Conservation (phyloP, 495 filamentous ascomycete genomes). For the Glarea lozoyensis region DNA sequence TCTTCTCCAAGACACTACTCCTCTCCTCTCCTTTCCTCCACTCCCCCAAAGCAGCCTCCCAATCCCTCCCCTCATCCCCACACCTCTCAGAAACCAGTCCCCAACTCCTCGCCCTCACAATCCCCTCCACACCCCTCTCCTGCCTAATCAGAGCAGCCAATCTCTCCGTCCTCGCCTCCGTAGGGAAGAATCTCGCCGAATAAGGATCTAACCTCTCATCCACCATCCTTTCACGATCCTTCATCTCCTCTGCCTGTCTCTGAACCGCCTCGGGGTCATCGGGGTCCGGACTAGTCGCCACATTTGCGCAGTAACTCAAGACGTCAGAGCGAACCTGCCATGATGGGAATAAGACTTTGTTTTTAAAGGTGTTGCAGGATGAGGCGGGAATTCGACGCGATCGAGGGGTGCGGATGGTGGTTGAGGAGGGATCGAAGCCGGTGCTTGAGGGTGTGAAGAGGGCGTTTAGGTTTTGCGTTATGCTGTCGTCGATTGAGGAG, state of each 20-base stretch:
- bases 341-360: conserved; percentile 73
- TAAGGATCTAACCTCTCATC: conserved; percentile 93
- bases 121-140: conserved; percentile 79
- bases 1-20: background rate
- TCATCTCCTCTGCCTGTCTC: conserved; percentile 59
- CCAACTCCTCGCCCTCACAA: conserved; percentile 80
- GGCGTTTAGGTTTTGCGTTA: conserved; percentile 88
- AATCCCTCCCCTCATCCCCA: conserved; percentile 38
- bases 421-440: conserved; percentile 77
- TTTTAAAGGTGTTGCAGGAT: conserved; percentile 63
- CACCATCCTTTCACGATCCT: conserved; percentile 65
- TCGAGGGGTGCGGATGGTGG: conserved; percentile 37
- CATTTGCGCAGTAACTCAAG: conserved; percentile 79
- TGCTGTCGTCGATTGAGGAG: conserved; percentile 81
- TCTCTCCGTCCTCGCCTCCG: conserved; percentile 75
- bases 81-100: conserved; percentile 72
- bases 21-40: conserved; percentile 46
- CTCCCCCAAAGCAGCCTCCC: conserved; percentile 40
- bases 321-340: conserved; percentile 85
- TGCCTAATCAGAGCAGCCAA: conserved; percentile 70
- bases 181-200: conserved; percentile 72
- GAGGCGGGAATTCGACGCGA: conserved; percentile 44
- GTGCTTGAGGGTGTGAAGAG: conserved; percentile 63
- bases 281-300: conserved; percentile 81
- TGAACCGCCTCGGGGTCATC: conserved; percentile 73